phyloP scores from a whole-genome alignment of 192 early-diverging fungal species.

The Umbelopsis sp. region DNA sequence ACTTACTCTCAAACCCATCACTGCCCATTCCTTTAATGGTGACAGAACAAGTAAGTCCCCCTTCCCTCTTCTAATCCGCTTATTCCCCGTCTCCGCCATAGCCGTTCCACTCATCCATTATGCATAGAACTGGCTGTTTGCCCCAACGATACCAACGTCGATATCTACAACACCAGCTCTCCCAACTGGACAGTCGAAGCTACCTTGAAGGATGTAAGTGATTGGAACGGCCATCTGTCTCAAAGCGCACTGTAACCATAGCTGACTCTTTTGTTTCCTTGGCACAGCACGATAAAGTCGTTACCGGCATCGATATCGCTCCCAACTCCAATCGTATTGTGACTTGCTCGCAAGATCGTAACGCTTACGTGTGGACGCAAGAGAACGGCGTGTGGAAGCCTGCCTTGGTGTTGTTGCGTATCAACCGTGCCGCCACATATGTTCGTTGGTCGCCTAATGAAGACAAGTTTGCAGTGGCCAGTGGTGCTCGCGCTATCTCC shows the following conservation, averaged over 20 bases:
- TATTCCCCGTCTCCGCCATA: not conserved
- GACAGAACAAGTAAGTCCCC: conserved; percentile 74
- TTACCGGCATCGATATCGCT: conserved; percentile 96
- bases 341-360: conserved; percentile 97
- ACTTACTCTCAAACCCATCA: conserved; percentile 76
- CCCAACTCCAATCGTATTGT: conserved; percentile 94
- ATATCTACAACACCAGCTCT: conserved; percentile 76
- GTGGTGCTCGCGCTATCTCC: conserved; percentile 87
- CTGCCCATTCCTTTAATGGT: conserved; percentile 91
- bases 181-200: conserved; percentile 65
- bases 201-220: conserved; percentile 71
- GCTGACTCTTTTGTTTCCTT: conserved; percentile 1
- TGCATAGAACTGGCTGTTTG: conserved; percentile 85
- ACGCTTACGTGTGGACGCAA: conserved; percentile 96
- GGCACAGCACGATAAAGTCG: conserved; percentile 89
- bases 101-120: not conserved
- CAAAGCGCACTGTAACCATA: not conserved
- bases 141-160: conserved; percentile 89
- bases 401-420: conserved; percentile 88
- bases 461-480: conserved; percentile 98
- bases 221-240: not conserved
- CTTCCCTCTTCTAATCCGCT: not conserved
- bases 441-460: conserved; percentile 93
- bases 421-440: conserved; percentile 95
- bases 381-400: conserved; percentile 83